phyloP scores from a whole-genome alignment of 768 basidiomycete species.

The Mycena amicta region DNA sequence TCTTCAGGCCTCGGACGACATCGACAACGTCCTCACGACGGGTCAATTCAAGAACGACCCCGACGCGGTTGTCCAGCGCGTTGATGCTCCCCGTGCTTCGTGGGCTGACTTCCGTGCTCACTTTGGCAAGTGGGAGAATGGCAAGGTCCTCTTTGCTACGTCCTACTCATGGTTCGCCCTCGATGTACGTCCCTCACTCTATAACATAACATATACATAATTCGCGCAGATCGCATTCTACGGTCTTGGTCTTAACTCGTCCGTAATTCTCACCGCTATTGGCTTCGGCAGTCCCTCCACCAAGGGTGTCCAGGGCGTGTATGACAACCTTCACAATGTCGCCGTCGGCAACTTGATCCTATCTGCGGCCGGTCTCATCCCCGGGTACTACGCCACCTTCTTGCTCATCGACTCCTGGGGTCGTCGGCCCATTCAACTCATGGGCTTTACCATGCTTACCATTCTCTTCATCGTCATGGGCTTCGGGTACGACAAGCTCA shows the following conservation, averaged over 20 bases:
- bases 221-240: slow-evolving; percentile 76
- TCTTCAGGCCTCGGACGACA: slow-evolving; percentile 71
- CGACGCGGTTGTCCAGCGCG: slow-evolving; percentile 60
- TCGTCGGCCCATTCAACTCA: slow-evolving; percentile 78
- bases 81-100: slow-evolving; percentile 68
- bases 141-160: slow-evolving; percentile 77
- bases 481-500: slow-evolving; percentile 66
- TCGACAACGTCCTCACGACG: slow-evolving; percentile 63
- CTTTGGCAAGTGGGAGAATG: slow-evolving; percentile 76
- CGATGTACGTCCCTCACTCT: slow-evolving; percentile 50
- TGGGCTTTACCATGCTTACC: slow-evolving; percentile 74
- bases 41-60: slow-evolving; percentile 52
- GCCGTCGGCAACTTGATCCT: slow-evolving; percentile 78
- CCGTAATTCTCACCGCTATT: slow-evolving; percentile 74
- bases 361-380: slow-evolving; percentile 77
- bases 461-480: slow-evolving; percentile 71
- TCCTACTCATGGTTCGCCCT: slow-evolving; percentile 90
- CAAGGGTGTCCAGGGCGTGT: slow-evolving; percentile 44
- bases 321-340: slow-evolving; percentile 61
- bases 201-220: not conserved
- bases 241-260: slow-evolving; percentile 83
- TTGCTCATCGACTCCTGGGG: slow-evolving; percentile 78
- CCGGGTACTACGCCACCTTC: slow-evolving; percentile 73
- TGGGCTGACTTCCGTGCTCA: slow-evolving; percentile 66
- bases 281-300: slow-evolving; percentile 59